Evolutionary conservation across 2,329 filamentous ascomycete genomes (phyloP), one percentile per base, ranked within the genome.

Genomic region (Catunica adiposa): DNA sequence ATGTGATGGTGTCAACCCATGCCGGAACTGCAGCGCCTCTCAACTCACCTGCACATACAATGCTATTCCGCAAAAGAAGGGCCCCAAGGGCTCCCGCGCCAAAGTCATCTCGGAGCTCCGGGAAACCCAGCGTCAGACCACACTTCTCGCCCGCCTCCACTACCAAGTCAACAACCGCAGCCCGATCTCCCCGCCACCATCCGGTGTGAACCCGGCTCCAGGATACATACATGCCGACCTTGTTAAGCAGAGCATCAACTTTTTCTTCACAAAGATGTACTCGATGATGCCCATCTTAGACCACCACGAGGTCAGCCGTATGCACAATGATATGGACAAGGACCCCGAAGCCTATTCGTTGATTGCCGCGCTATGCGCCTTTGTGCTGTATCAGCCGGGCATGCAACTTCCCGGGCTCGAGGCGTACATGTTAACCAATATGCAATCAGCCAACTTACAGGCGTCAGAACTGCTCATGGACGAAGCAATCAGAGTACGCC

Each of bases 51-150:
- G 83, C 71, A 86, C 82, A 29, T 87, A 86, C 73, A 82, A 84
- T 69, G 80, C 82, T 34, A 79, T 86, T 37, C 82, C 82, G 1
- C 83, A 84, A 69, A 86, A 86, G 70, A 86, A 86, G 66, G 83
- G 83, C 1, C 83, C 83, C 46, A 86, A 86, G 68, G 83, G 83
- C 61, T 84, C 80, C 31, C 73, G 82, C 59, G 84, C 84, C 53
- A 87, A 86, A 67, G 82, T 87, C 58, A 84, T 87, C 66, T 85
- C 81, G 63, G 82, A 86, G 64, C 66, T 87, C 59, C 77, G 83
- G 61, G 80, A 83, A 63, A 83, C 73, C 0, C 82, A 86, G 63
- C 76, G 80, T 61, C 78, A 82, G 64, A 80, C 78, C 17, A 82
- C 77, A 58, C 73, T 83, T 22, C 77, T 77, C 0, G 75, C 75